Base-by-base conservation (phyloP, 2,329 filamentous ascomycete species). In the Chalaropsis thielavioides region DNA sequence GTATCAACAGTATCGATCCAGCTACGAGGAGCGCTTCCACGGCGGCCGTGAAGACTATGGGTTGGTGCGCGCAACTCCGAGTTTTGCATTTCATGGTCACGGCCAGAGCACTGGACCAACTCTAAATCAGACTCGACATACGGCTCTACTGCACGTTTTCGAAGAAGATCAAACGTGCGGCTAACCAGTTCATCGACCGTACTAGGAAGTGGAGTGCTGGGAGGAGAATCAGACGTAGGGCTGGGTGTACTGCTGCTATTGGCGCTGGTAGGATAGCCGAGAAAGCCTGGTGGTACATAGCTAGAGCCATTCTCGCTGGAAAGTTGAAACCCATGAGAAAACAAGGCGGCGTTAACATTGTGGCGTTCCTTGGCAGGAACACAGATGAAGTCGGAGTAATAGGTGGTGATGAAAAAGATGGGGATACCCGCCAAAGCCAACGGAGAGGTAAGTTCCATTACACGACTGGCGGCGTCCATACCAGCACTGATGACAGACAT, bases 331-430 rank as follows among this genome's bases (percentile, higher is more conserved):
- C 91, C 91, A 59, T 88, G 84, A 19, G 85, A 83, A 67, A 92
- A 80, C 4, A 97, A 79, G 0, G 90, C 88, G 66, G 85, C 80
- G 41, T 90, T 84, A 60, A 97, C 92, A 46, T 85, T 86, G 31
- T 82, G 77, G 62, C 87, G 85, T 71, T 88, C 85, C 72, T 86
- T 88, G 63, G 81, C 81, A 0, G 94, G 92, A 0, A 96, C 90
- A 43, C 97, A 81, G 70, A 99, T 95, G 75, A 96, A 97, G 76
- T 99, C 92, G 41, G 89, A 94, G 76, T 95, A 97, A 76, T 97
- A 99, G 40, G 91, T 96, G 2, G 92, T 96, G 74, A 96, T 95
- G 81, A 97, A 97, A 79, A 97, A 96, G 72, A 99, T 95, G 63
- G 92, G 89, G 63, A 97, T 94, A 70, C 90, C 90, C 61, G 92